Evolutionary conservation across 2,329 filamentous ascomycete species (phyloP), one percentile per base, ranked within the genome.

Genomic region (Ascochyta viciae-villosae): DNA sequence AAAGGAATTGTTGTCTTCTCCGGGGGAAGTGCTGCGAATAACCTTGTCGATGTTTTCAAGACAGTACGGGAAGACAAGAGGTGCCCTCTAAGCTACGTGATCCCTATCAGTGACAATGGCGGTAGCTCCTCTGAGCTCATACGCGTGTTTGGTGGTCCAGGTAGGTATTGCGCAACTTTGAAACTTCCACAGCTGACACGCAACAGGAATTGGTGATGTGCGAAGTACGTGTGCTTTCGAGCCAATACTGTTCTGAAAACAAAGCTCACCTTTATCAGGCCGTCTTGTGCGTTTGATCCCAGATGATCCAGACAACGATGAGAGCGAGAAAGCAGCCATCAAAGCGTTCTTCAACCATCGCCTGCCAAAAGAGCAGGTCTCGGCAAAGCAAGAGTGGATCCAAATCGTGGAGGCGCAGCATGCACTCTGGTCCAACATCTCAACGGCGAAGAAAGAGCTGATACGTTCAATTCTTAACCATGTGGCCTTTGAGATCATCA

Each of bases 71-170:
- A 87, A 60, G 87, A 83, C 65, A 90, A 89, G 59, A 77, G 83
- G 37, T 89, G 89, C 69, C 80, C 83, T 3, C 78, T 96, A 38
- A 91, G 86, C 76, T 96, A 96, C 75, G 87, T 97, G 56, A 96
- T 98, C 48, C 94, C 94, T 33, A 96, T 97, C 73, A 95, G 90
- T 63, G 94, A 98, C 78, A 98, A 98, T 76, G 94, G 94, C 44
- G 94, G 94, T 35, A 96, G 91, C 66, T 96, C 92, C 2, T 96
- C 91, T 40, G 94, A 98, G 79, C 81, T 97, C 68, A 96, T 97
- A 63, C 85, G 95, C 33, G 92, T 98, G 33, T 95, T 98, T 77
- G 95, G 94, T 13, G 95, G 95, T 1, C 94, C 94, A 62, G 94
- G 94, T 89, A 78, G 52, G 77, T 43, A 3, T 83, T 24, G 6